Percentiles rank a stretch among this genome's conserved stretches.
Evolutionary conservation across 441 rosid genomes (phyloP).

Genomic region (Flueggea neowawraea): DNA sequence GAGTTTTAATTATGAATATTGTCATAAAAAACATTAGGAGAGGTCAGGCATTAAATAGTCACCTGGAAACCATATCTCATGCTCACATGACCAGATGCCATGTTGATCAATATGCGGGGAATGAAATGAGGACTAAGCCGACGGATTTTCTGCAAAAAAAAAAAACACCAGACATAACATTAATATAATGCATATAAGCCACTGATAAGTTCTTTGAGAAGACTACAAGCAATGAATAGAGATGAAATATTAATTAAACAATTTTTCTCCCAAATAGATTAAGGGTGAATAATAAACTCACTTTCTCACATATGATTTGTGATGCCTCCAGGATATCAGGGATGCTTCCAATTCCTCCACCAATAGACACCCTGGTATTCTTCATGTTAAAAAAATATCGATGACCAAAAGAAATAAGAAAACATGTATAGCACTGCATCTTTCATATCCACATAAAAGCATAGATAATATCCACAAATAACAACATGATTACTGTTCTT

Average conservation of each 20-base stretch:
- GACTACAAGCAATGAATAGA: not conserved
- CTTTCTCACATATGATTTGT: conserved; percentile 90
- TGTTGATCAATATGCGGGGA: conserved; percentile 88
- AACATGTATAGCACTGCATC: too few relatives aligned
- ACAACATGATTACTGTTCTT: conserved; percentile 53
- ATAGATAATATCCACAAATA: not conserved
- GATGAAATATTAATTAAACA: not conserved
- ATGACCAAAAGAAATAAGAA: conserved; percentile 15
- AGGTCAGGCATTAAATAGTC: conserved; percentile 7
- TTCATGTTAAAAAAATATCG: conserved; percentile 29
- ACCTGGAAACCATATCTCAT: conserved; percentile 97
- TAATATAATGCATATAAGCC: too few relatives aligned
- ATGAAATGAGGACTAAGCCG: conserved; percentile 94
- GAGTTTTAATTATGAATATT: too few relatives aligned
- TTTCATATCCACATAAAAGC: not conserved
- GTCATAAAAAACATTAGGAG: too few relatives aligned
- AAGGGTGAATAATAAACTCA: conserved; percentile 4
- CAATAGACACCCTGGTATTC: conserved; percentile 83
- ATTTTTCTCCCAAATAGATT: not conserved
- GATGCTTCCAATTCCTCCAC: conserved; percentile 95
- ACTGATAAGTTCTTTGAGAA: not conserved
- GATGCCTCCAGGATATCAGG: conserved; percentile 82
- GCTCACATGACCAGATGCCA: conserved; percentile 97
- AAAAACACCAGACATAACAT: conserved; percentile 13
- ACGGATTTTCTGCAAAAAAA: conserved; percentile 62